Evolutionary conservation across 768 basidiomycete genomes (phyloP).

Genomic region (Mycena venus): DNA sequence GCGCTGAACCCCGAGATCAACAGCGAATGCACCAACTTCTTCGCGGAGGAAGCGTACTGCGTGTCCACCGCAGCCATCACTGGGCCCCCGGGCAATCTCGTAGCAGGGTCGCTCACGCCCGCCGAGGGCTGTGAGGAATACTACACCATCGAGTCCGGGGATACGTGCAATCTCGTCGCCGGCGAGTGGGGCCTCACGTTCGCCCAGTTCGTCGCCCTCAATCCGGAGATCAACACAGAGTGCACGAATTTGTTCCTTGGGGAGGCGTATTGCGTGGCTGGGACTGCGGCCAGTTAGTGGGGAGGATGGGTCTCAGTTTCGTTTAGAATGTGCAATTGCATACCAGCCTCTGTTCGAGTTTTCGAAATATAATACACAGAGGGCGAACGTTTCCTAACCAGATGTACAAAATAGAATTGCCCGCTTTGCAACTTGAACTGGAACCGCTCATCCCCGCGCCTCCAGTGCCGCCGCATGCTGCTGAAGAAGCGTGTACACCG

Average conservation of each 20-base stretch:
- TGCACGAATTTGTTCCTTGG: constrained; percentile 1
- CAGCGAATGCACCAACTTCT: not conserved
- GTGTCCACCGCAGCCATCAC: not conserved
- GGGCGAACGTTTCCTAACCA: not conserved
- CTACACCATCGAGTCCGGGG: not conserved
- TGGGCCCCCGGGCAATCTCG: not conserved
- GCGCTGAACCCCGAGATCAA: constrained; percentile 4
- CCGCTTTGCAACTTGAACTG: not conserved
- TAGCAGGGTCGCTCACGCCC: constrained; percentile 1
- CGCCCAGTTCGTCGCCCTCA: not conserved
- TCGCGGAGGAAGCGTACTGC: constrained; percentile 6
- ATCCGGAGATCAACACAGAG: not conserved
- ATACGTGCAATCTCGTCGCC: not conserved
- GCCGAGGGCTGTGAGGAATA: not conserved
- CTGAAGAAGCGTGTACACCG: not conserved
- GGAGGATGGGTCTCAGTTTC: constrained; percentile 1
- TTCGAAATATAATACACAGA: not conserved
- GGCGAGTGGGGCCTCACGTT: not conserved
- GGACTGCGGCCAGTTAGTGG: not conserved
- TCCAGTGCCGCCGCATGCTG: not conserved
- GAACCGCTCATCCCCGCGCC: not conserved
- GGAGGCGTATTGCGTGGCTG: not conserved
- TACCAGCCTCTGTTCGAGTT: constrained; percentile 2
- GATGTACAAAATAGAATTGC: not conserved
- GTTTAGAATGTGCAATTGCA: not conserved